These are phyloP conservation scores for Venturia pyrina DNA, from an alignment of 2,329 filamentous ascomycete genomes.

Conservation along the genomic window DNA sequence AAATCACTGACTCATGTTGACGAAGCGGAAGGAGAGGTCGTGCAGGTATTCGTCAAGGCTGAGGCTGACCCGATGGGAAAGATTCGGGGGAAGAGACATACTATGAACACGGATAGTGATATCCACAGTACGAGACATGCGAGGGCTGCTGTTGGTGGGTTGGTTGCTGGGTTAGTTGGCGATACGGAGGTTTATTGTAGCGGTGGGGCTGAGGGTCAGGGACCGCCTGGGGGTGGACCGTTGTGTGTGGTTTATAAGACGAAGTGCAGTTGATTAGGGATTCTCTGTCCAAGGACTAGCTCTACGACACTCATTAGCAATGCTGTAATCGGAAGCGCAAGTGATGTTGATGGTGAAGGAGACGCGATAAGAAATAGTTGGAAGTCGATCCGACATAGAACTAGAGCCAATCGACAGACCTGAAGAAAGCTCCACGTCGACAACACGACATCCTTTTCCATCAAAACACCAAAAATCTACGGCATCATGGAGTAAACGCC, in stretches of 20 bases:
- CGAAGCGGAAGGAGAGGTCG: background rate
- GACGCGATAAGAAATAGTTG: too few relatives aligned
- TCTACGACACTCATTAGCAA: too few relatives aligned
- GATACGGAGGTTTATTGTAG: background rate
- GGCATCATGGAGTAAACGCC: too few relatives aligned
- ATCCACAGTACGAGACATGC: background rate
- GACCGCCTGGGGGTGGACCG: background rate
- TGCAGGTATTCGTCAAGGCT: background rate
- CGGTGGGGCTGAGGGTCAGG: conserved; percentile 2
- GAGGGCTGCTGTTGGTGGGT: background rate
- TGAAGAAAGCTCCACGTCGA: too few relatives aligned
- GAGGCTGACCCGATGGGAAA: background rate
- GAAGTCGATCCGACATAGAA: background rate
- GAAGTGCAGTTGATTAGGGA: too few relatives aligned
- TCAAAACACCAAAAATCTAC: background rate
- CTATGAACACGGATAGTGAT: conserved; percentile 1
- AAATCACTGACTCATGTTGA: background rate
- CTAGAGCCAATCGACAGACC: background rate
- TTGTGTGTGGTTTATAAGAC: background rate
- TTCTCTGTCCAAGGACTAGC: too few relatives aligned
- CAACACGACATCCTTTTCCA: background rate
- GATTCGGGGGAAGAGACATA: background rate
- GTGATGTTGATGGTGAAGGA: too few relatives aligned
- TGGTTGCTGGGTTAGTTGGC: background rate
- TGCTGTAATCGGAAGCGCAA: too few relatives aligned